A percentile compares a stretch with the other conserved stretches of the same genome.
phyloP scores from a whole-genome alignment of 1,284 basidiomycete genomes.

The Sparassis latifolia region DNA sequence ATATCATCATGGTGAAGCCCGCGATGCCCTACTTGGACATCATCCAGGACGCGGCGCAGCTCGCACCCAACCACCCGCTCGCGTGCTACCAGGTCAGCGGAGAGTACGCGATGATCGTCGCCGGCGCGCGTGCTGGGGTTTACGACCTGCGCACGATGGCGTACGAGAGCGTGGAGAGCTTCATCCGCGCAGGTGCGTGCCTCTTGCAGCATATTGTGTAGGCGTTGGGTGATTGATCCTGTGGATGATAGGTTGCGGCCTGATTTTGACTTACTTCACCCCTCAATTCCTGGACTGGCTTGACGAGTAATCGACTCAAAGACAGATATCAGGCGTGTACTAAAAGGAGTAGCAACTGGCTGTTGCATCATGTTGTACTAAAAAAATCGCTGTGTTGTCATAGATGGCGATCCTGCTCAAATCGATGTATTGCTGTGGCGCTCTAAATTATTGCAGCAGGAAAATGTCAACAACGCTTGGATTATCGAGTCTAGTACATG shows the following conservation, averaged over 20 bases:
- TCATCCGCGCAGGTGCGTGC: slow-evolving; percentile 81
- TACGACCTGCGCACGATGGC: slow-evolving; percentile 92
- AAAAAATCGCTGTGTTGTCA: no score
- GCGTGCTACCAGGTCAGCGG: slow-evolving; percentile 97
- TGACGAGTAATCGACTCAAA: slow-evolving; percentile 30
- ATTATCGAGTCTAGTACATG: no score
- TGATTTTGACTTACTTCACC: slow-evolving; percentile 93
- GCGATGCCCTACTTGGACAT: slow-evolving; percentile 95
- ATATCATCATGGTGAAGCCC: slow-evolving; percentile 99
- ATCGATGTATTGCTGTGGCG: no score
- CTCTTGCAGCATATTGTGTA: slow-evolving; percentile 2
- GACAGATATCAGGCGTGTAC: neutral
- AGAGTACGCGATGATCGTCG: slow-evolving; percentile 95
- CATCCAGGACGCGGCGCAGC: slow-evolving; percentile 79
- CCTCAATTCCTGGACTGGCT: slow-evolving; percentile 94
- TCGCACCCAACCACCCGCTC: slow-evolving; percentile 83
- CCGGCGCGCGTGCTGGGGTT: slow-evolving; percentile 88
- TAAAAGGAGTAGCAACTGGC: neutral
- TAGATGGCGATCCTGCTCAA: no score
- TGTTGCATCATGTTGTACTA: no score
- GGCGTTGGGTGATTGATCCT: slow-evolving; percentile 2
- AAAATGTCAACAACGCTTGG: no score
- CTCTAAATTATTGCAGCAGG: no score
- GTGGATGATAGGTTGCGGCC: slow-evolving; percentile 60
- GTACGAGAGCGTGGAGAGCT: slow-evolving; percentile 85